phyloP scores from a whole-genome alignment of 768 basidiomycete genomes.

The Xerocomellus intermedius region DNA sequence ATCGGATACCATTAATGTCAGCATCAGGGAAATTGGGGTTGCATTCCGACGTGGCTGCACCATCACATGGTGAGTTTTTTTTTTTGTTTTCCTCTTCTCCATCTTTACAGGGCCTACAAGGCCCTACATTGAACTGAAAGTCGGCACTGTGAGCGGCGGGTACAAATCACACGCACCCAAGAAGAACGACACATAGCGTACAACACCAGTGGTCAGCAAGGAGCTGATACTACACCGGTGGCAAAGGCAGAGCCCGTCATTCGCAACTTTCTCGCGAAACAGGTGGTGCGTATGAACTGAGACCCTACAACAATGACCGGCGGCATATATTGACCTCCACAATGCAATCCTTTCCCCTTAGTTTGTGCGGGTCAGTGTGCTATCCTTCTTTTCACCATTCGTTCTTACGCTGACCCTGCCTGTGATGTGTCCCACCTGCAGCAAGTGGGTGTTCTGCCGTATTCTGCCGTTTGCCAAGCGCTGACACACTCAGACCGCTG shows the following conservation, averaged over 20 bases:
- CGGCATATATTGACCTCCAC: not conserved
- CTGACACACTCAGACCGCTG: too few relatives aligned
- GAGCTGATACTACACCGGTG: too few relatives aligned
- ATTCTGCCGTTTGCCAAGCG: too few relatives aligned
- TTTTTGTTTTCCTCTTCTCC: not conserved
- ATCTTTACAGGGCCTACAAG: not conserved
- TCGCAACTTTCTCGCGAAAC: not conserved
- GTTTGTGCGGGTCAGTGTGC: not conserved
- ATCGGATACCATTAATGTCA: not conserved
- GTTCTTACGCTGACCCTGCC: too few relatives aligned
- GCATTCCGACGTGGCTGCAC: not conserved
- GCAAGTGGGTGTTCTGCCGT: too few relatives aligned
- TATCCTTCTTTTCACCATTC: too few relatives aligned
- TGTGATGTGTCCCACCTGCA: too few relatives aligned
- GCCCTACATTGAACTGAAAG: not conserved
- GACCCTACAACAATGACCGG: not conserved
- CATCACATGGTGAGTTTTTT: conserved; percentile 3
- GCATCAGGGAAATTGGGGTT: not conserved
- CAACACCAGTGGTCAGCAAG: not conserved
- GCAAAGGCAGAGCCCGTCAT: not conserved
- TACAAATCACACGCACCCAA: not conserved
- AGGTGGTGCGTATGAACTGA: not conserved
- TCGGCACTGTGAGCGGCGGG: conserved; percentile 1
- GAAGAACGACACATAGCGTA: not conserved
- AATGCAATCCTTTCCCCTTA: not conserved